Base-by-base conservation (phyloP, 768 basidiomycete genomes). In the Lentinus brumalis region DNA sequence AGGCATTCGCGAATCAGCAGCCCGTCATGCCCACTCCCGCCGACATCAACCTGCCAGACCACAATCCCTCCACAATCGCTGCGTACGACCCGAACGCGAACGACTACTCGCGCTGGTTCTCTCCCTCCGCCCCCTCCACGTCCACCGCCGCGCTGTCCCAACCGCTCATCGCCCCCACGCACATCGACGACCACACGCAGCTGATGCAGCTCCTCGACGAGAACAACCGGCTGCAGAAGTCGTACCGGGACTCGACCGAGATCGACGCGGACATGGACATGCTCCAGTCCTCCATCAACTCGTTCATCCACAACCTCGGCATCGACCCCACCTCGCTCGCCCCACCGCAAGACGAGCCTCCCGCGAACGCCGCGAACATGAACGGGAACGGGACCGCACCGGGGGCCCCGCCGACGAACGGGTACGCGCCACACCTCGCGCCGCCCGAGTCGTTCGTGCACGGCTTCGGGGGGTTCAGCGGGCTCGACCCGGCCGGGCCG, bases 261-360 rank as follows among this genome's bases (percentile, higher is more conserved):
- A 86, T 94, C 47, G 85, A 87, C 60, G 80, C 81, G 49, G 89
- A 91, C 57, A 89, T 94, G 30, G 86, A 87, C 63, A 83, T 84
- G 40, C 74, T 94, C 55, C 84, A 89, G 62, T 77, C 75, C 12
- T 86, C 83, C 60, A 86, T 96, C 45, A 83, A 91, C 60, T 82
- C 83, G 6, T 77, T 95, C 61, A 89, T 94, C 32, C 80, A 88
- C 63, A 82, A 82, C 50, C 80, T 93, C 49, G 89, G 89, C 7
- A 71, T 90, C 50, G 88, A 92, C 69, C 78, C 86, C 18, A 60
- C 50, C 11, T 39, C 75, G 10, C 64, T 81, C 40, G 67, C 71
- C 4, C 55, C 56, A 1, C 5, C 61, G 38, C 62, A 50, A 4
- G 52, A 47, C 26, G 46, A 54, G 5, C 42, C 12, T 31, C 26